Percentiles rank a stretch among this genome's conserved stretches.
Evolutionary conservation across 2,329 filamentous ascomycete species (phyloP).

Genomic region (Ascochyta pisi): DNA sequence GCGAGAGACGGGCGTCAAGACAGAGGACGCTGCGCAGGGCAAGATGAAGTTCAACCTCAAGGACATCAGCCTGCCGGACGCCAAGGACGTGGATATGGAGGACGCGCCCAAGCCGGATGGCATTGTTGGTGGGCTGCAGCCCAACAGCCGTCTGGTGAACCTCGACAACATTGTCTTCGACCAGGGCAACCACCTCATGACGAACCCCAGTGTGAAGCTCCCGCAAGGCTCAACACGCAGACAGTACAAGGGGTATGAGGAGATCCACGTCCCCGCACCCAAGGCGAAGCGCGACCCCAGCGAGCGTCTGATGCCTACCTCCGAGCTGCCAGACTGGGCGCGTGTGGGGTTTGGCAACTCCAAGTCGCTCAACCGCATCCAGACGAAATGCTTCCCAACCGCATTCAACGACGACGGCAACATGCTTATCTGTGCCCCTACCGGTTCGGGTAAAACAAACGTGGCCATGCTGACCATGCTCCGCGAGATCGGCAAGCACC

Average conservation of each 20-base stretch:
- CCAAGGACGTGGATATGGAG: conserved; percentile 56
- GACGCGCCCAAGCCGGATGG: conserved; percentile 51
- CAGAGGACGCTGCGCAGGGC: conserved; percentile 64
- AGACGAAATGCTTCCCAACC: conserved; percentile 89
- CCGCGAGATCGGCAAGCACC: conserved; percentile 94
- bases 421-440: conserved; percentile 96
- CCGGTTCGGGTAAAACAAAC: conserved; percentile 97
- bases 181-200: conserved; percentile 98
- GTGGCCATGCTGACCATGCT: conserved; percentile 97
- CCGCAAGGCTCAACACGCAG: conserved; percentile 95
- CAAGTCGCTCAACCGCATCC: conserved; percentile 90
- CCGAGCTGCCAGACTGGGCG: conserved; percentile 92
- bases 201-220: conserved; percentile 93
- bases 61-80: conserved; percentile 80
- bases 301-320: conserved; percentile 78
- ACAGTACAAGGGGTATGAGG: conserved; percentile 97
- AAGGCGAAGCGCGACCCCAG: conserved; percentile 83
- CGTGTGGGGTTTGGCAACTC: conserved; percentile 83
- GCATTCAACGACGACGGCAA: conserved; percentile 96
- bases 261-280: conserved; percentile 94
- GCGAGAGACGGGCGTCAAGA: conserved; percentile 66
- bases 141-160: conserved; percentile 87
- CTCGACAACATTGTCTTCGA: conserved; percentile 96
- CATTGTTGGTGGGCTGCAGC: conserved; percentile 82
- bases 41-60: conserved; percentile 86